Evolutionary conservation across 352 stramenopile genomes (phyloP), one percentile per base, ranked within the genome.

Genomic region (Globisporangium sylvaticum): DNA sequence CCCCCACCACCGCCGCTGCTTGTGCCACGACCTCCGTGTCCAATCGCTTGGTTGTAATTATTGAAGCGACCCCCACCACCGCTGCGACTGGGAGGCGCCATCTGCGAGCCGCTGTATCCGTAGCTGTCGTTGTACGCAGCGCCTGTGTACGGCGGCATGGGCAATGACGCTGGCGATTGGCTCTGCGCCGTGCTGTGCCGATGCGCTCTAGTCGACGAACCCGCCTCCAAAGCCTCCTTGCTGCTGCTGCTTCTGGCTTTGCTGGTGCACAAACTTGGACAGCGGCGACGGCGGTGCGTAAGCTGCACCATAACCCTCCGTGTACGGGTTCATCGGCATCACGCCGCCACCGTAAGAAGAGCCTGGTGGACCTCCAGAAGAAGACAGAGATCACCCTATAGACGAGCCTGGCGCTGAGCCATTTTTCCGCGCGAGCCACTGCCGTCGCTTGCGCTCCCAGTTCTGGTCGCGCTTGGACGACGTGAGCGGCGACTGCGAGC

Each of bases 401-500:
- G 54, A 59, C 22, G 27, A 34, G 7, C 18, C 20, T 5, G 25
- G 25, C 2, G 1, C 25, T 20, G 55, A 27, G 55, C 75, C 72
- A 56, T 81, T 74, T 62, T 90, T 89, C 31, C 80, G 80, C 29
- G 77, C 79, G 6, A 91, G 70, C 85, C 85, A 93, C 34, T 81
- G 76, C 0, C 83, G 78, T 4, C 83, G 80, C 67, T 93, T 93
- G 64, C 82, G 84, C 62, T 91, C 85, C 85, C 85, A 93, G 66
- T 89, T 93, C 62, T 93, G 85, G 61, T 93, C 85, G 24, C 85
- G 74, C 55, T 91, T 90, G 25, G 85, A 93, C 42, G 81, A 84
- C 24, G 85, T 93, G 39, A 93, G 73, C 32, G 83, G 85, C 31
- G 81, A 80, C 64, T 92, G 84, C 18, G 73, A 71, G 24, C 72